Base-by-base conservation (phyloP, 2,329 filamentous ascomycete genomes). In the Lasiodiplodia theobromae region DNA sequence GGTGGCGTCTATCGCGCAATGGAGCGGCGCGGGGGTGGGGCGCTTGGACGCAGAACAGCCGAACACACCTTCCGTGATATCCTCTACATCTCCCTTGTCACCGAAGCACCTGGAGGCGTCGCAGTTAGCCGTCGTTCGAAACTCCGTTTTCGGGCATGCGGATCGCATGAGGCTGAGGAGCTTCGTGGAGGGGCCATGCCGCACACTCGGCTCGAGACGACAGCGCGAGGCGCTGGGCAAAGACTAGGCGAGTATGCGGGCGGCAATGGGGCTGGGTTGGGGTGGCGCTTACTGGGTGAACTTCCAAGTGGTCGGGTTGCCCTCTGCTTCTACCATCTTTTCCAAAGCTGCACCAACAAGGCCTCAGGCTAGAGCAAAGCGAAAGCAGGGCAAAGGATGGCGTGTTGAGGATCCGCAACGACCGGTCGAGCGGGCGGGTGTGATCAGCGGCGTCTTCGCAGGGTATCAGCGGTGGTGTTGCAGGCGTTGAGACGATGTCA, bases 51-150 rank as follows among this genome's bases (percentile, higher is more conserved):
- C 67, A 57, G 49, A 44, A 49, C 49, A 64, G 49, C 52, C 49
- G 63, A 49, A 68, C 67, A 54, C 38, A 69, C 93, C 92, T 91
- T 97, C 94, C 83, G 94, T 97, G 81, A 97, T 97, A 82, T 97
- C 94, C 83, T 98, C 96, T 74, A 99, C 95, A 85, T 99, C 96
- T 76, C 96, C 96, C 85, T 99, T 99, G 85, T 99, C 96, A 82
- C 96, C 96, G 84, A 99, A 99, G 86, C 96, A 98, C 86, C 95
- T 98, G 77, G 38, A 58, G 49, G 47, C 21, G 10, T 38, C 12
- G 34, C 37, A 38, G 67, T 68, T 31, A 68, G 60, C 67, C 25
- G 38, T 38, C 31, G 58, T 56, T 47, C 63, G 18, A 3, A 44
- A 23, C 44, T 7, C 34, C 28, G 34, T n/a, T 38, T 52, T 52